Percentiles rank a stretch among this genome's conserved stretches.
Evolutionary conservation across 2,329 filamentous ascomycete genomes (phyloP).

Genomic region (Incumbomyces lentus): DNA sequence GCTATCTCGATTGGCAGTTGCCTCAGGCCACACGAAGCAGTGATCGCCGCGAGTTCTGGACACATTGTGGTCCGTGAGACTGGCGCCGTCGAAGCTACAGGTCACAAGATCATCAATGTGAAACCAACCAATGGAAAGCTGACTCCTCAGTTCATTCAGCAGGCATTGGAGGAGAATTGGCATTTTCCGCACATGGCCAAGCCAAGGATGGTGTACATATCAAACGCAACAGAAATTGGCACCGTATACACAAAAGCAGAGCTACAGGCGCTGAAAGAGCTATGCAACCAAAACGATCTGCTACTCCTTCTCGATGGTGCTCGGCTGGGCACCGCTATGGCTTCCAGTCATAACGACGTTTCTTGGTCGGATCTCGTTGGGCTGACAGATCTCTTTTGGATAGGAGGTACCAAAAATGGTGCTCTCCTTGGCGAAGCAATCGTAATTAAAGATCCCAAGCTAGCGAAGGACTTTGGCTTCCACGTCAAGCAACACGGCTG

Average conservation of each 20-base stretch:
- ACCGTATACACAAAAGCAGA: conserved; percentile 39
- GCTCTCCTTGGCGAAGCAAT: conserved; percentile 43
- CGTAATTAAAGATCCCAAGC: conserved; percentile 33
- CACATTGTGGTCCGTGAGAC: conserved; percentile 43
- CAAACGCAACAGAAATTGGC: conserved; percentile 42
- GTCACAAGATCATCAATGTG: conserved; percentile 44
- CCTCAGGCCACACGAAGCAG: conserved; percentile 41
- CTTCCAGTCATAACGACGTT: conserved; percentile 35
- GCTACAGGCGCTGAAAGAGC: conserved; percentile 31
- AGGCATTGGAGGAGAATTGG: conserved; percentile 38
- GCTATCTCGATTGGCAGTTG: conserved; percentile 44
- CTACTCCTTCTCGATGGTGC: conserved; percentile 42
- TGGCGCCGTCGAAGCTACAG: conserved; percentile 42
- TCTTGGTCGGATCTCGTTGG: conserved; percentile 36
- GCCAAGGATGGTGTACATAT: conserved; percentile 43
- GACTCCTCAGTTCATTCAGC: conserved; percentile 33
- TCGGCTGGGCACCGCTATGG: conserved; percentile 36
- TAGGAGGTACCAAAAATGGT: conserved; percentile 44
- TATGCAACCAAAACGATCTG: conserved; percentile 34
- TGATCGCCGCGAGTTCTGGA: conserved; percentile 41
- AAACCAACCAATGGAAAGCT: conserved; percentile 38
- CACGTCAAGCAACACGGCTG: conserved; percentile 44
- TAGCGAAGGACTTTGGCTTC: conserved; percentile 41
- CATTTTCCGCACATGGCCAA: conserved; percentile 45
- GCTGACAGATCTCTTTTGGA: conserved; percentile 45